phyloP scores from a whole-genome alignment of 2,329 filamentous ascomycete species.

The Blastomyces percursus region DNA sequence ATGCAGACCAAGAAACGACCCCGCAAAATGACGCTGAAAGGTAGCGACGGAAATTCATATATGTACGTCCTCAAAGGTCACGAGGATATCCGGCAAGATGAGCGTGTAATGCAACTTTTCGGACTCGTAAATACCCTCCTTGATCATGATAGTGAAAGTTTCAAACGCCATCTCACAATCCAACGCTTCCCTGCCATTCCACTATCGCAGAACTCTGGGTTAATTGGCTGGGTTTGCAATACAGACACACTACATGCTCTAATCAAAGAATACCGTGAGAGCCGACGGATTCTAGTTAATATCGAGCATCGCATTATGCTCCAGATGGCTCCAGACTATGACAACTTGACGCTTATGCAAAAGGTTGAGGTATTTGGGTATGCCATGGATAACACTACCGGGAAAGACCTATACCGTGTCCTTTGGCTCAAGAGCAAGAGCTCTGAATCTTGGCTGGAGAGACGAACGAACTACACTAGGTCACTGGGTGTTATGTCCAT shows the following conservation, averaged over 20 bases:
- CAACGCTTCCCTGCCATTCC: conserved; percentile 96
- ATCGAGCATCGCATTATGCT: conserved; percentile 99
- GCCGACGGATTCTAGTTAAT: conserved; percentile 91
- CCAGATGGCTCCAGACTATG: conserved; percentile 98
- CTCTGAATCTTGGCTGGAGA: conserved; percentile 93
- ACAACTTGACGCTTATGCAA: conserved; percentile 97
- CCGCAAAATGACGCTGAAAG: conserved; percentile 74
- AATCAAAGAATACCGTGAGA: conserved; percentile 95
- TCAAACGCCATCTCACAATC: conserved; percentile 94
- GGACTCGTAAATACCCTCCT: conserved; percentile 94
- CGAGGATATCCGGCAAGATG: conserved; percentile 96
- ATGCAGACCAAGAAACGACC: conserved; percentile 97
- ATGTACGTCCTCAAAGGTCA: conserved; percentile 95
- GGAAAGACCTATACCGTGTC: conserved; percentile 94
- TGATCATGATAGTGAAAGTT: conserved; percentile 85
- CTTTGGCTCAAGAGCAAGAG: conserved; percentile 98
- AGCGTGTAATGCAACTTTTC: conserved; percentile 98
- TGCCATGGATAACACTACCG: conserved; percentile 96
- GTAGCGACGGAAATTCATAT: conserved; percentile 79
- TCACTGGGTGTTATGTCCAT: conserved; percentile 99
- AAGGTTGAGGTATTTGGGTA: conserved; percentile 99
- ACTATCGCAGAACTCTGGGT: conserved; percentile 87
- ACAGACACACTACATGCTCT: conserved; percentile 94
- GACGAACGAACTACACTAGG: conserved; percentile 96
- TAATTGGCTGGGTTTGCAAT: conserved; percentile 94